A percentile compares a stretch with the other conserved stretches of the same genome.
Conservation (phyloP, 257 asterid genomes). For the Nicotiana attenuata region DNA sequence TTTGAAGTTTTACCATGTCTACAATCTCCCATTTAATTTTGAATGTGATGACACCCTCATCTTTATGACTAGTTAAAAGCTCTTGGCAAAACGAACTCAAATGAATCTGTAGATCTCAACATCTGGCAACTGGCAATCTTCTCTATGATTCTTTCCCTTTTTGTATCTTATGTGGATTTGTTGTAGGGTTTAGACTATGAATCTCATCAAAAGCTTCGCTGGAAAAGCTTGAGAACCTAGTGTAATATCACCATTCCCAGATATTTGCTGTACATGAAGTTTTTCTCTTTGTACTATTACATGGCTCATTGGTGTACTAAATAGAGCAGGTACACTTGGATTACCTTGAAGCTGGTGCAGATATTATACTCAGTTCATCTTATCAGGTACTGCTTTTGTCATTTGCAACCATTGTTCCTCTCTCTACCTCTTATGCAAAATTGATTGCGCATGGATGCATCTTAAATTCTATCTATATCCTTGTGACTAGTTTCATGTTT, state of each 20-base stretch:
- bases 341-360: slow-evolving; percentile 93
- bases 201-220: neutral
- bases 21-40: slow-evolving; percentile 7
- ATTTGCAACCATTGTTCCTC: slow-evolving; percentile 5
- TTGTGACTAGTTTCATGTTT: slow-evolving; percentile 9
- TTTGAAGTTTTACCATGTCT: slow-evolving; percentile 11
- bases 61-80: neutral
- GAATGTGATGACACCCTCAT: neutral
- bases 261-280: neutral
- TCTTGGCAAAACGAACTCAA: neutral
- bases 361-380: slow-evolving; percentile 72
- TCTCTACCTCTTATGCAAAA: neutral
- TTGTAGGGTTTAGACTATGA: neutral
- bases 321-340: slow-evolving; percentile 84
- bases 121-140: neutral
- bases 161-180: neutral
- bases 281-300: neutral
- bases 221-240: neutral
- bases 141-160: neutral
- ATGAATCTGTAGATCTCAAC: neutral
- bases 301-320: slow-evolving; percentile 18
- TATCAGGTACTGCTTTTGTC: slow-evolving; percentile 52
- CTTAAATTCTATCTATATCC: neutral
- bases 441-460: neutral
- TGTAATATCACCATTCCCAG: neutral